Percentiles rank a stretch among this genome's conserved stretches.
phyloP scores from a whole-genome alignment of 1,139 yeast species.

The Blastobotrys proliferans region DNA sequence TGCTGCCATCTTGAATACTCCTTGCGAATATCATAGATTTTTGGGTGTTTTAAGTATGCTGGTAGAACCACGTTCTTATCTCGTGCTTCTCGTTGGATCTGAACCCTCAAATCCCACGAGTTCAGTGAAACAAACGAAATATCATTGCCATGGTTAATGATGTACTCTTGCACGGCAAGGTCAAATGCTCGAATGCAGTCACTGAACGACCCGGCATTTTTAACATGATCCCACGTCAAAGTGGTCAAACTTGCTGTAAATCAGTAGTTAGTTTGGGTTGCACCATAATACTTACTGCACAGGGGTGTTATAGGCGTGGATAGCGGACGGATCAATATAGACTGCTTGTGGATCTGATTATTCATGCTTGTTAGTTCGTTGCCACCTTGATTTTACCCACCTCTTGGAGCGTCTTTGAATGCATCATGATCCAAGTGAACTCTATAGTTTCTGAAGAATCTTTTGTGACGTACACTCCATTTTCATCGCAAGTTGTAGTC shows the following conservation, averaged over 20 bases:
- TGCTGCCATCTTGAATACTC: constrained; percentile 73
- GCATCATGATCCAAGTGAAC: constrained; percentile 58
- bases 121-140: constrained; percentile 67
- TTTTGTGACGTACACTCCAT: constrained; percentile 52
- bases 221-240: constrained; percentile 62
- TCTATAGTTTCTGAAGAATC: constrained; percentile 67
- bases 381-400: constrained; percentile 14
- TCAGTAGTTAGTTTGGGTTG: neutral
- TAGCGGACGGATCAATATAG: constrained; percentile 55
- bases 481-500: constrained; percentile 67
- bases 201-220: constrained; percentile 46
- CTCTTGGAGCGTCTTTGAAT: constrained; percentile 35
- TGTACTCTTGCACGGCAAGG: constrained; percentile 42
- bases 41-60: constrained; percentile 67
- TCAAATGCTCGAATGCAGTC: constrained; percentile 60
- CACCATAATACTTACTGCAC: constrained; percentile 43
- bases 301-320: constrained; percentile 65
- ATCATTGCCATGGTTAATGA: constrained; percentile 43
- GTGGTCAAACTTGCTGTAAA: constrained; percentile 36
- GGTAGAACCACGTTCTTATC: constrained; percentile 74
- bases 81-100: constrained; percentile 73
- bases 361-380: constrained; percentile 23
- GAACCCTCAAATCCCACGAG: constrained; percentile 69
- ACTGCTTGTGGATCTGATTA: constrained; percentile 40
- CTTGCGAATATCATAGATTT: constrained; percentile 67